Base-by-base conservation (phyloP, 306 rosid species). In the Cicer pinnatifidum region DNA sequence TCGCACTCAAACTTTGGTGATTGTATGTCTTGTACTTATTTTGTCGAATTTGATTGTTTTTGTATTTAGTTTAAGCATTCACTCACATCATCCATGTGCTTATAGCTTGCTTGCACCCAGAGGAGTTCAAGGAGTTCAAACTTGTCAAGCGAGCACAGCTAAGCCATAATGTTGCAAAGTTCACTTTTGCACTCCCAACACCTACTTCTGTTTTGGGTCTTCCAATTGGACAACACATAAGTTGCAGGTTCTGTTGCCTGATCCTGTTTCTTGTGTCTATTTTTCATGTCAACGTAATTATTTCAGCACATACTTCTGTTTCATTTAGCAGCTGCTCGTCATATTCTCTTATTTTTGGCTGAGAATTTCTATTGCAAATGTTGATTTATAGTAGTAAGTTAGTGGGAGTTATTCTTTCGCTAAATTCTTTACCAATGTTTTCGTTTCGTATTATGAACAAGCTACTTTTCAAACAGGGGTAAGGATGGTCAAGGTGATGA, bases 141-240 rank as follows among this genome's bases (percentile, higher is more conserved):
- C 96, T 91, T 72, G 88, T 85, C 60, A 88, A 88, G 85, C 91
- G 90, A 16, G n/a, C 69, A 10, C 91, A 90, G 69, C 82, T 95
- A 84, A 91, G 99, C 89, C 97, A 95, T 80, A 91, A 95, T 86
- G 99, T 91, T 65, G 97, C 99, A 8, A 91, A 90, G 83, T 95
- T 95, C 85, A 91, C 59, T 48, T 95, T 95, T 82, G 86, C 35
- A 64, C 97, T 95, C 59, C 96, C 91, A 10, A 82, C 85, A 63
- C 86, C 97, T 65, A 88, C 93, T 73, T 86, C 97, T 64, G 88
- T 88, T 67, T 80, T 95, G 85, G 97, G 99, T 35, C 99, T 95
- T 82, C 99, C 99, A 75, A 95, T 95, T 77, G 99, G 99, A 76
- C 97, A 95, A 53, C 99, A 91, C 81, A 91, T 95, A 81, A 91